Evolutionary conservation across 1,139 yeast genomes (phyloP).

Genomic region (Blastobotrys malaysiensis): DNA sequence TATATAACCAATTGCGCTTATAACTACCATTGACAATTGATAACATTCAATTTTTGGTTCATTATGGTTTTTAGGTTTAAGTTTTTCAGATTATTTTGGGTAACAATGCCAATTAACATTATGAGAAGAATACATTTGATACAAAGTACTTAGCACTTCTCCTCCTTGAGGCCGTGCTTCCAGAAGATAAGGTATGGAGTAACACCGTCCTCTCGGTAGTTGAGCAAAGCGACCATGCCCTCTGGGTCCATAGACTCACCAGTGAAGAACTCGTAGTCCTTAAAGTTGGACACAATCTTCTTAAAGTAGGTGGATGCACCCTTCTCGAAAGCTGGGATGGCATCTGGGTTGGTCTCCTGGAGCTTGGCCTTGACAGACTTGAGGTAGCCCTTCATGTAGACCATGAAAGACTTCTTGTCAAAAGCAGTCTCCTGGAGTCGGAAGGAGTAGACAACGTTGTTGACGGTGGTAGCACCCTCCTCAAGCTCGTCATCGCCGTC

Average conservation of each 20-base stretch:
- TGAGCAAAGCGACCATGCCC: conserved; percentile 93
- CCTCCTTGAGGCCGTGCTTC: conserved; percentile 94
- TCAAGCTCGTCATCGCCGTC: conserved; percentile 78
- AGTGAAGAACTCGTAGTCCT: conserved; percentile 98
- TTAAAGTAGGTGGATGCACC: conserved; percentile 94
- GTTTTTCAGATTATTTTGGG: neutral
- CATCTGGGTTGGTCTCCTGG: conserved; percentile 77
- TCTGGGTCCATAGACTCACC: conserved; percentile 99
- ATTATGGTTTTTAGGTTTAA: too few species aligned
- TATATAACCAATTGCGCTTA: too few species aligned
- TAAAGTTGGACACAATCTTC: conserved; percentile 91
- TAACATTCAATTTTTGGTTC: too few species aligned
- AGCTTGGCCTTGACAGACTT: conserved; percentile 86
- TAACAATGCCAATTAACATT: neutral
- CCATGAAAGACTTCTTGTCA: conserved; percentile 95
- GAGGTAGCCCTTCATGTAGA: conserved; percentile 98
- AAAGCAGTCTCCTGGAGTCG: conserved; percentile 92
- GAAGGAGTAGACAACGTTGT: conserved; percentile 98
- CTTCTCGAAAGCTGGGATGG: conserved; percentile 83
- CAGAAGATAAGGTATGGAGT: conserved; percentile 97
- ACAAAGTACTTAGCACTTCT: conserved; percentile 42
- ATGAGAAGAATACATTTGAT: neutral
- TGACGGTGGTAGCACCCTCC: conserved; percentile 81
- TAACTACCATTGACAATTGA: too few species aligned
- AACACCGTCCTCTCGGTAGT: conserved; percentile 99